Evolutionary conservation across 2,329 filamentous ascomycete genomes (phyloP), one percentile per base, ranked within the genome.

Genomic region (Aspergillus oerlinghausenensis): DNA sequence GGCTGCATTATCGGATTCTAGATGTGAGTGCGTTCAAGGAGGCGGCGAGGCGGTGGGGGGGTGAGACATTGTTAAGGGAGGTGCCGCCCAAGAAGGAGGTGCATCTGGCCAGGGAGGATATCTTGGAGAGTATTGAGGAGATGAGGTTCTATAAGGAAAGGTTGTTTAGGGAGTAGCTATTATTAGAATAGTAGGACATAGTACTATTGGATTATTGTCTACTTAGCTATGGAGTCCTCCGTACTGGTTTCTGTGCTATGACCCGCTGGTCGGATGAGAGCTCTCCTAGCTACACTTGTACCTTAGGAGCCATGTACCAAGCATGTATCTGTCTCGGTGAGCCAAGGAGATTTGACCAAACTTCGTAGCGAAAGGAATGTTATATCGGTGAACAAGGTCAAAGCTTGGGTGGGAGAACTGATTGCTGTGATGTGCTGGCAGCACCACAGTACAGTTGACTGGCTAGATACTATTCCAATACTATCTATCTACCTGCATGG

Each of bases 1-100:
- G 94, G 73, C 78, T 99, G 63, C 89, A 96, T 74, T 92, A 99
- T 75, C 85, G 94, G 17, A 89, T 99, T 61, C 77, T 97, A 50
- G 94, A 99, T 71, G 91, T 97, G 54, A 97, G 92, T 73, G 84
- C 86, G 49, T 84, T 97, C 68, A 97, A 97, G 77, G 94, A 99
- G 78, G 92, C 90, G 23, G 89, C 87, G 19, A 84, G 85, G 62
- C 82, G 93, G 49, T 99, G 94, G 93, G 87, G 85, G 47, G 80
- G 81, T 1, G 72, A 79, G n/a, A 79, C 83, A 7, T 71, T 89
- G 8, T 68, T 89, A 59, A 77, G 78, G 55, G 78, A 79, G 48
- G 85, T 84, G 28, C 92, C 93, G 11, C 74, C 69, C 60, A 97
- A 97, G 79, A 83, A 83, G 70, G 85, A 84, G 40, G 77, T 86